Percentiles rank a stretch among this genome's conserved stretches.
These are phyloP conservation scores for Aegle marmelos DNA, from an alignment of 345 rosid genomes.

Conservation along the genomic window DNA sequence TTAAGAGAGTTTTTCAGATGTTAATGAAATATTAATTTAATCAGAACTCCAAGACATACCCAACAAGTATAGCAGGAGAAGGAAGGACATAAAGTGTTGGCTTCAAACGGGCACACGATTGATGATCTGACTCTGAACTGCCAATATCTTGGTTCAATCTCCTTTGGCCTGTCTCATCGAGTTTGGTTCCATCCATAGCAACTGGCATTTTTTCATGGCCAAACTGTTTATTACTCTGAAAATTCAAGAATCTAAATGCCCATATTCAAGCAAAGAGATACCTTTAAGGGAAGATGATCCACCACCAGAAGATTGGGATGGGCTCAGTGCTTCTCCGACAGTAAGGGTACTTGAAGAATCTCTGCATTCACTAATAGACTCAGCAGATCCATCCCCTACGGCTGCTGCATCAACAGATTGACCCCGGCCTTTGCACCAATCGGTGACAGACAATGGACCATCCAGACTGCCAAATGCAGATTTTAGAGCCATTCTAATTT, in stretches of 20 bases:
- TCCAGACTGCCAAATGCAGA: conserved; percentile 81
- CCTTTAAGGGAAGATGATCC: conserved; percentile 58
- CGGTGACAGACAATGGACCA: conserved; percentile 84
- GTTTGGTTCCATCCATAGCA: conserved; percentile 58
- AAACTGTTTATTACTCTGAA: conserved; percentile 11
- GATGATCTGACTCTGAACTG: conserved; percentile 67
- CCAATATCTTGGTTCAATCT: conserved; percentile 60
- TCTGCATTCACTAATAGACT: conserved; percentile 76
- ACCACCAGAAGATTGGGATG: conserved; percentile 51
- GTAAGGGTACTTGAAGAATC: conserved; percentile 49
- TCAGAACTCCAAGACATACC: conserved; percentile 43
- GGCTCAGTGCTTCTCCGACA: conserved; percentile 60
- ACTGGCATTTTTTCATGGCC: conserved; percentile 31
- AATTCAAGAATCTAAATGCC: conserved; percentile 7
- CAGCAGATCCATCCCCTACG: conserved; percentile 72
- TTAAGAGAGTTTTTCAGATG: not conserved
- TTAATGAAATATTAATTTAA: not conserved
- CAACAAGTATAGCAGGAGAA: conserved; percentile 90
- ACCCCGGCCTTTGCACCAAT: conserved; percentile 95
- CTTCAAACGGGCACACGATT: conserved; percentile 39
- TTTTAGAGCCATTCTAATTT: conserved; percentile 80
- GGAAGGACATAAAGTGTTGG: conserved; percentile 86
- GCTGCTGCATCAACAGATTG: conserved; percentile 54
- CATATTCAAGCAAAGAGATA: conserved; percentile 15
- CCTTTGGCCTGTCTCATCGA: conserved; percentile 69